Percentiles rank a stretch among this genome's conserved stretches.
These are phyloP conservation scores for Gyrodon lividus DNA, from an alignment of 768 basidiomycete species.

Conservation along the genomic window DNA sequence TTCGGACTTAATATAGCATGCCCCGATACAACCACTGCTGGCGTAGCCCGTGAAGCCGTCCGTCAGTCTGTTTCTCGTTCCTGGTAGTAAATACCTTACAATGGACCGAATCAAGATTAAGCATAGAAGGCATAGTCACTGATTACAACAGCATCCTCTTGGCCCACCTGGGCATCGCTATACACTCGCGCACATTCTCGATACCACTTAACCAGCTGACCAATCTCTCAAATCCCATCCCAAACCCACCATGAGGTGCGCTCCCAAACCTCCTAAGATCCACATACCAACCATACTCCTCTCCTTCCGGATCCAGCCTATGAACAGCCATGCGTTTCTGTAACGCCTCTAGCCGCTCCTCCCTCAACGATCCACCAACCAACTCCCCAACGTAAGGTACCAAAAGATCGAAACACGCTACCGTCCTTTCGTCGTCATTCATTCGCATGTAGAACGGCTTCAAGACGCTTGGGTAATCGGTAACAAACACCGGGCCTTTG, in stretches of 20 bases:
- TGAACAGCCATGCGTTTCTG: conserved; percentile 46
- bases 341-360: conserved; percentile 63
- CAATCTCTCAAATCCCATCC: conserved; percentile 92
- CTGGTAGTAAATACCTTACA: background rate
- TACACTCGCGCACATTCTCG: conserved; percentile 90
- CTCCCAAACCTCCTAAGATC: conserved; percentile 84
- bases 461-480: conserved; percentile 75
- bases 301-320: conserved; percentile 42
- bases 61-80: no score
- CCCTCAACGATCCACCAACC: conserved; percentile 86
- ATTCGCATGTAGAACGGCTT: conserved; percentile 98
- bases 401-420: conserved; percentile 95
- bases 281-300: conserved; percentile 67
- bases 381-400: conserved; percentile 89
- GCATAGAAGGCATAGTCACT: no score
- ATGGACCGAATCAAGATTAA: background rate
- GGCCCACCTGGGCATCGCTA: conserved; percentile 89
- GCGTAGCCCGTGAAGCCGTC: no score
- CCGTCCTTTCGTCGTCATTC: conserved; percentile 58
- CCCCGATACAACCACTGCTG: no score
- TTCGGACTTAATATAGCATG: background rate
- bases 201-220: conserved; percentile 85
- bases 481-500: conserved; percentile 84
- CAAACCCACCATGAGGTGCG: conserved; percentile 93
- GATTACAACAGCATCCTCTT: conserved; percentile 67